Percentiles rank a stretch among this genome's conserved stretches.
phyloP scores from a whole-genome alignment of 495 filamentous ascomycete genomes.

The Penicillium roqueforti region DNA sequence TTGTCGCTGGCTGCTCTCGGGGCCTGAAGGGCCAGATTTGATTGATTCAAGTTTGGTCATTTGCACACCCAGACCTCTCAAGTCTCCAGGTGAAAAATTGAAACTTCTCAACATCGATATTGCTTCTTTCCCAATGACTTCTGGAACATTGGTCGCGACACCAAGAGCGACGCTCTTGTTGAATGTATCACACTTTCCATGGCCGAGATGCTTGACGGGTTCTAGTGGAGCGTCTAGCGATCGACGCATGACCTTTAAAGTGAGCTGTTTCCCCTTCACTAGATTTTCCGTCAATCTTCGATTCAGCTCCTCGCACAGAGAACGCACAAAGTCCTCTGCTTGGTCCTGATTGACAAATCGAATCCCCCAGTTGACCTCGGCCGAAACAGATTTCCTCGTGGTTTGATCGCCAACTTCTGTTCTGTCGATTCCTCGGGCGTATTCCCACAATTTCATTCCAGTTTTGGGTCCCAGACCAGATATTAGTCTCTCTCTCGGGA shows the following conservation, averaged over 20 bases:
- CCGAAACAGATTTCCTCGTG: constrained; percentile 83
- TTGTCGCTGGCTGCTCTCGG: constrained; percentile 60
- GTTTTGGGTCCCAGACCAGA: constrained; percentile 82
- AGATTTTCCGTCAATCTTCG: constrained; percentile 73
- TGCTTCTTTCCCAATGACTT: constrained; percentile 71
- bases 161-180: constrained; percentile 82
- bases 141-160: constrained; percentile 69
- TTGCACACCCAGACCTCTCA: constrained; percentile 84
- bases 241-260: constrained; percentile 88
- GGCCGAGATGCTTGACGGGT: constrained; percentile 89
- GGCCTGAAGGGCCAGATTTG: constrained; percentile 42
- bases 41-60: constrained; percentile 86
- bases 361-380: constrained; percentile 97
- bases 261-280: constrained; percentile 82
- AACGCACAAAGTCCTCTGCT: constrained; percentile 82
- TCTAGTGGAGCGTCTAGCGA: constrained; percentile 83
- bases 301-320: constrained; percentile 76
- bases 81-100: constrained; percentile 80
- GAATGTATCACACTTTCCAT: constrained; percentile 90
- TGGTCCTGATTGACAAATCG: constrained; percentile 86
- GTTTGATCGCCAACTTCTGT: constrained; percentile 81
- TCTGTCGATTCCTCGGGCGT: constrained; percentile 82
- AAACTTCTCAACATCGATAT: constrained; percentile 78
- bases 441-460: constrained; percentile 86
- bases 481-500: constrained; percentile 68